A percentile compares a stretch with the other conserved stretches of the same genome.
These are phyloP conservation scores for Ogataea hybrid DNA, from an alignment of 1,139 yeast species.

Conservation along the genomic window DNA sequence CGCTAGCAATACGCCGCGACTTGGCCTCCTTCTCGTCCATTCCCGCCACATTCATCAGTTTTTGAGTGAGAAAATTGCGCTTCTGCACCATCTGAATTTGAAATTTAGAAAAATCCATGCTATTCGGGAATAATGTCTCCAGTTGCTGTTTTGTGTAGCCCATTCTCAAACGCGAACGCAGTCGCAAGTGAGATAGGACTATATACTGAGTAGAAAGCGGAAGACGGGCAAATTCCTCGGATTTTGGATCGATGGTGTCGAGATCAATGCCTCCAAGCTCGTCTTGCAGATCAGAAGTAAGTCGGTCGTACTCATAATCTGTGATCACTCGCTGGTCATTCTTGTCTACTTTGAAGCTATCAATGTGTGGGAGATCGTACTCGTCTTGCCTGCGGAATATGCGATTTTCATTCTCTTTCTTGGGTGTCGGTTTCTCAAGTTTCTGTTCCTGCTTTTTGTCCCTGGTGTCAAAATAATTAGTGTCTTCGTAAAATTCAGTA, in stretches of 20 bases:
- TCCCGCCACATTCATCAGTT: constrained; percentile 81
- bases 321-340: constrained; percentile 74
- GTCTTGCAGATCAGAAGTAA: constrained; percentile 59
- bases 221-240: constrained; percentile 58
- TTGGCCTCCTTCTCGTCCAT: constrained; percentile 56
- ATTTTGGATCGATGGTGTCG: constrained; percentile 67
- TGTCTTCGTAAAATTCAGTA: constrained; percentile 32
- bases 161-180: constrained; percentile 88
- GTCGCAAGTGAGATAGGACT: constrained; percentile 75
- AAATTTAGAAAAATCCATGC: constrained; percentile 87
- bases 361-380: constrained; percentile 76
- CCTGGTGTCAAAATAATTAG: constrained; percentile 23
- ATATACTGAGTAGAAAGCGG: constrained; percentile 88
- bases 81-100: constrained; percentile 93
- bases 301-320: constrained; percentile 65
- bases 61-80: constrained; percentile 86
- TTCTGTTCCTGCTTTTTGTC: not conserved
- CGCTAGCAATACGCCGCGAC: constrained; percentile 76
- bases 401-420: constrained; percentile 21
- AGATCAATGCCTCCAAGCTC: constrained; percentile 71
- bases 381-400: constrained; percentile 60
- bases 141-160: constrained; percentile 89
- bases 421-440: not conserved
- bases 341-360: constrained; percentile 40
- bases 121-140: constrained; percentile 73